Base-by-base conservation (phyloP, 441 rosid genomes). In the Daphne laureola region DNA sequence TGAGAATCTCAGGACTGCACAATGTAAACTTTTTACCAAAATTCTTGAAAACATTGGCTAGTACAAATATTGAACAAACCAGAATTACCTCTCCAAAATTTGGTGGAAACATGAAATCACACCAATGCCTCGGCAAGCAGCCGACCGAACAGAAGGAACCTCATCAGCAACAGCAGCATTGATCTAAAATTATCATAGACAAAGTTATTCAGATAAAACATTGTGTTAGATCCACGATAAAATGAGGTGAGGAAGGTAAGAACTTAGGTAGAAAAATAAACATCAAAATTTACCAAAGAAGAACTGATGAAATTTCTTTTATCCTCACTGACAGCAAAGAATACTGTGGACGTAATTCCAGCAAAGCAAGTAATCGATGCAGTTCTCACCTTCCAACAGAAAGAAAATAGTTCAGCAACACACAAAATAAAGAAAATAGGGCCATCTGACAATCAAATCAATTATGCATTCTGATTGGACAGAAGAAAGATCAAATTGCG, bases 71-170 rank as follows among this genome's bases (percentile, higher is more conserved):
- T 43, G 14, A 67, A 57, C 63, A 41, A 35, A 50, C 17, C 54
- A 48, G 18, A 73, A 57, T 73, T 62, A 92, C 96, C 96, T 79
- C 63, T 55, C 68, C 70, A 76, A 73, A 58, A 77, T 67, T 69
- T 77, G 80, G 18, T 68, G 91, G 78, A 92, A 88, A 75, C 94
- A 88, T 65, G 90, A 81, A 55, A 84, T 60, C 46, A 92, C 94
- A 46, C 98, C 96, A 68, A 92, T 82, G 64, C 91, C 98, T 69
- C 95, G 90, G 76, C 98, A 92, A 66, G 95, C 86, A 68, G 96
- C 96, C 61, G 94, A 84, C 71, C 87, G 75, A 46, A 92, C 94
- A n/a, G 87, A 73, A 66, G 98, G 85, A 60, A 77, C 74, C 48
- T 63, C 74, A 63, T 92, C 96, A 64, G 74, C 61, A 53, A 67